A percentile compares a stretch with the other conserved stretches of the same genome.
phyloP scores from a whole-genome alignment of 352 stramenopile genomes.

The Pythium monospermum region DNA sequence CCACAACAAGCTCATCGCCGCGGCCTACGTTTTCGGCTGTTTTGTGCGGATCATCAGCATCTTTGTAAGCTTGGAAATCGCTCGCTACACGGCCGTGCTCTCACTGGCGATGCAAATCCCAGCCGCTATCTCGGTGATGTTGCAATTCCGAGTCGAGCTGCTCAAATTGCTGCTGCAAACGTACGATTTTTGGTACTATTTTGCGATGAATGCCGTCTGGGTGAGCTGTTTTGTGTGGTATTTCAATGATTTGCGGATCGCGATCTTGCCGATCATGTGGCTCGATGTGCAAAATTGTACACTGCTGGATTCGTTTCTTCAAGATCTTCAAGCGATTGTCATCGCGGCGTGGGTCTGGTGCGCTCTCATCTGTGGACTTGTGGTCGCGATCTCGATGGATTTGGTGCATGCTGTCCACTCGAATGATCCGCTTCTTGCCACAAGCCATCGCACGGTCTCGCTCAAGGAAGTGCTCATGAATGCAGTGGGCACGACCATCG shows the following conservation, averaged over 20 bases:
- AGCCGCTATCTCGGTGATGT: constrained; percentile 1
- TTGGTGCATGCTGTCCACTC: background rate
- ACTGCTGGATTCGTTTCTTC: constrained; percentile 14
- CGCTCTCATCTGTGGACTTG: background rate
- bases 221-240: constrained; percentile 1
- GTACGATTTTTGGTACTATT: constrained; percentile 22
- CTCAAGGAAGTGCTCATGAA: constrained; percentile 19
- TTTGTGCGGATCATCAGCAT: constrained; percentile 2
- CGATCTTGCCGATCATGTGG: constrained; percentile 15
- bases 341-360: constrained; percentile 1
- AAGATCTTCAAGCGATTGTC: constrained; percentile 9
- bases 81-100: background rate
- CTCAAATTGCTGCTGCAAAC: constrained; percentile 1
- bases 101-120: constrained; percentile 8
- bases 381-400: constrained; percentile 3
- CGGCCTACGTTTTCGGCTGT: constrained; percentile 9
- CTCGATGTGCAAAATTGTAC: constrained; percentile 12
- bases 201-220: constrained; percentile 10
- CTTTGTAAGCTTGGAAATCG: background rate
- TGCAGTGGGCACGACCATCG: constrained; percentile 8
- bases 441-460: background rate
- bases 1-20: background rate
- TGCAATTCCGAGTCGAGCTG: constrained; percentile 12
- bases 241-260: constrained; percentile 7
- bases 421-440: background rate